A percentile compares a stretch with the other conserved stretches of the same genome.
phyloP scores from a whole-genome alignment of 2,329 filamentous ascomycete genomes.

The Fragosphaeria purpurea region DNA sequence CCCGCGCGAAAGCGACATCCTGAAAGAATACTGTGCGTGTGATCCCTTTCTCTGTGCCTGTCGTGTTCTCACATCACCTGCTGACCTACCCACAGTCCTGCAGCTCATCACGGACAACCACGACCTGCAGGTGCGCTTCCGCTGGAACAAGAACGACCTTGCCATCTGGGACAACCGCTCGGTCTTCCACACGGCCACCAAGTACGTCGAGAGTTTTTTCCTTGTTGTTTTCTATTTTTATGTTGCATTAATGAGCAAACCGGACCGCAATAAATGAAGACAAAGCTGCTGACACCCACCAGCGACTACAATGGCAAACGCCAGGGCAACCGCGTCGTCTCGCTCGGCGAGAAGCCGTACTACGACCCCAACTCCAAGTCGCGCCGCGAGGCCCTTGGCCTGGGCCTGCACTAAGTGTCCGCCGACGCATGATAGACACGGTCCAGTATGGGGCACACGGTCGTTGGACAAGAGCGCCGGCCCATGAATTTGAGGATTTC shows the following conservation, averaged over 20 bases:
- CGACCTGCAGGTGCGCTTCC: slow-evolving; percentile 22
- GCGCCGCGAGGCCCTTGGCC: slow-evolving; percentile 17
- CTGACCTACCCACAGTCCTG: slow-evolving; percentile 10
- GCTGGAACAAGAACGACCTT: slow-evolving; percentile 21
- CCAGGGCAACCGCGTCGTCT: slow-evolving; percentile 22
- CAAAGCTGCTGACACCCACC: too few species aligned
- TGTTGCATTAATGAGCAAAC: too few species aligned
- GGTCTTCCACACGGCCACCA: slow-evolving; percentile 22
- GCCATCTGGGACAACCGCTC: slow-evolving; percentile 22
- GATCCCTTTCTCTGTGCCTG: not conserved
- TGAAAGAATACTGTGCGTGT: slow-evolving; percentile 17
- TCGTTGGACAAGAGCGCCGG: too few species aligned
- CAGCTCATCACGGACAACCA: slow-evolving; percentile 21
- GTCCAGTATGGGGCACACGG: too few species aligned
- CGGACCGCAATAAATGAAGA: too few species aligned
- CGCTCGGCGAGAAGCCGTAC: slow-evolving; percentile 21
- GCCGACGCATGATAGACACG: too few species aligned
- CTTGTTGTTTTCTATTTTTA: not conserved
- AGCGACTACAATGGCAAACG: slow-evolving; percentile 20
- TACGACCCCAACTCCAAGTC: slow-evolving; percentile 19
- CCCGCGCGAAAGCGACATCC: slow-evolving; percentile 23
- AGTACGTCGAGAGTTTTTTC: slow-evolving; percentile 7
- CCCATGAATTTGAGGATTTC: too few species aligned
- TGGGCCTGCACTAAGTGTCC: not conserved
- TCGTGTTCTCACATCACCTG: not conserved